phyloP scores from a whole-genome alignment of 2,329 filamentous ascomycete genomes.

The Clarireedia monteithiana region DNA sequence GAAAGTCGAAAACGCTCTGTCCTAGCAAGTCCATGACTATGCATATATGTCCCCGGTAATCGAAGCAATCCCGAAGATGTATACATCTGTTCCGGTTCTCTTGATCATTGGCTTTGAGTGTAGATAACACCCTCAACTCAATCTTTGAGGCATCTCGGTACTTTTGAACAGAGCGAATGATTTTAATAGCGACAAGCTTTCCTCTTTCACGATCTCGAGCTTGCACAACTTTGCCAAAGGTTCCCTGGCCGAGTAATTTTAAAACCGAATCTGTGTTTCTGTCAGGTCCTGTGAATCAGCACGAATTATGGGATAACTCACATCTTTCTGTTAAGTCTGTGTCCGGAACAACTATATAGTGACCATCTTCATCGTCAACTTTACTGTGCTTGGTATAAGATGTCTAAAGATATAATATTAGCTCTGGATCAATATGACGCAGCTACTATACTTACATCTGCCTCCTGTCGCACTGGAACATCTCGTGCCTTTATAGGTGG shows the following conservation, averaged over 20 bases:
- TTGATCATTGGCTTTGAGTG: slow-evolving; percentile 82
- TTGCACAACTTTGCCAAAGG: slow-evolving; percentile 96
- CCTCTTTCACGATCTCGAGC: slow-evolving; percentile 72
- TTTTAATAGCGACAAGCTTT: slow-evolving; percentile 86
- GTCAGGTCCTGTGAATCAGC: not conserved
- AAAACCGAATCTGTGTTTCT: slow-evolving; percentile 66
- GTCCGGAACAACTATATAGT: slow-evolving; percentile 89
- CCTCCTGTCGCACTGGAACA: slow-evolving; percentile 54
- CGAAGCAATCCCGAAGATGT: slow-evolving; percentile 92
- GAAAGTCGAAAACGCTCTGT: slow-evolving; percentile 96
- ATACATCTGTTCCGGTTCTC: slow-evolving; percentile 95
- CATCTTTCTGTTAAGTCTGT: slow-evolving; percentile 82
- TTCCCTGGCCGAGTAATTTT: slow-evolving; percentile 88
- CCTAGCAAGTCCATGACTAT: slow-evolving; percentile 71
- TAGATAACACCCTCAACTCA: slow-evolving; percentile 86
- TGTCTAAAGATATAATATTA: slow-evolving; percentile 22
- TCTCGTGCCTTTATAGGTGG: slow-evolving; percentile 87
- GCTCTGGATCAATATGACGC: slow-evolving; percentile 9
- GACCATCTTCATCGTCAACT: slow-evolving; percentile 92
- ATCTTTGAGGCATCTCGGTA: slow-evolving; percentile 95
- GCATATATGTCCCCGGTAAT: slow-evolving; percentile 95
- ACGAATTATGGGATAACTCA: slow-evolving; percentile 40
- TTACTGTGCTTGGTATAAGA: slow-evolving; percentile 54
- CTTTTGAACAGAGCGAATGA: slow-evolving; percentile 96
- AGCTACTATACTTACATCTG: slow-evolving; percentile 46